These are phyloP conservation scores for Calonectria leucothoes DNA, from an alignment of 2,329 filamentous ascomycete species.

Conservation along the genomic window DNA sequence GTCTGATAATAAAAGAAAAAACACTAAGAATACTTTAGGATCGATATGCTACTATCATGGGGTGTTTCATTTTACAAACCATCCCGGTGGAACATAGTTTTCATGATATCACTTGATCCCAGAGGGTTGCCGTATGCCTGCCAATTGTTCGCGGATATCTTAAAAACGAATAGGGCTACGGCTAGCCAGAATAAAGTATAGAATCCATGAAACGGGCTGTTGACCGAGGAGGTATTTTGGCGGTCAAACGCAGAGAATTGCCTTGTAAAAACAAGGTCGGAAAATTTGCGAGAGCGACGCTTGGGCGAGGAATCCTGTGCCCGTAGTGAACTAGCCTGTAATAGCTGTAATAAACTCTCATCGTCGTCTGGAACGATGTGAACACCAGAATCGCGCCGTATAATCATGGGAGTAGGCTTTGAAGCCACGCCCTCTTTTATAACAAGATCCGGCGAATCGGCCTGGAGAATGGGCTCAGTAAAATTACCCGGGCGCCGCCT, in stretches of 20 bases:
- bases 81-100: constrained; percentile 70
- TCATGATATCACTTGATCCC: constrained; percentile 78
- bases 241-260: constrained; percentile 82
- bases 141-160: constrained; percentile 77
- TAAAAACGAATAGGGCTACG: constrained; percentile 73
- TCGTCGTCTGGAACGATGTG: constrained; percentile 45
- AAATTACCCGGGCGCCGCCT: constrained; percentile 30
- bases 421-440: constrained; percentile 5
- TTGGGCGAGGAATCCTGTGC: constrained; percentile 32
- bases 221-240: constrained; percentile 72
- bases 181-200: constrained; percentile 83
- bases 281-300: constrained; percentile 46
- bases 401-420: neutral
- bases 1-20: constrained; percentile 71
- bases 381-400: constrained; percentile 37
- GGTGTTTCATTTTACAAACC: constrained; percentile 43
- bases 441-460: constrained; percentile 24
- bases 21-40: constrained; percentile 48
- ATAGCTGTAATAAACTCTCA: constrained; percentile 42
- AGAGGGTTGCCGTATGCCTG: constrained; percentile 74
- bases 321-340: constrained; percentile 39
- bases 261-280: constrained; percentile 74
- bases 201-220: constrained; percentile 82
- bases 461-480: neutral
- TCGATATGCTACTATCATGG: neutral